A percentile compares a stretch with the other conserved stretches of the same genome.
phyloP scores from a whole-genome alignment of 108 stramenopile species.

The Stephanodiscus minutulus region DNA sequence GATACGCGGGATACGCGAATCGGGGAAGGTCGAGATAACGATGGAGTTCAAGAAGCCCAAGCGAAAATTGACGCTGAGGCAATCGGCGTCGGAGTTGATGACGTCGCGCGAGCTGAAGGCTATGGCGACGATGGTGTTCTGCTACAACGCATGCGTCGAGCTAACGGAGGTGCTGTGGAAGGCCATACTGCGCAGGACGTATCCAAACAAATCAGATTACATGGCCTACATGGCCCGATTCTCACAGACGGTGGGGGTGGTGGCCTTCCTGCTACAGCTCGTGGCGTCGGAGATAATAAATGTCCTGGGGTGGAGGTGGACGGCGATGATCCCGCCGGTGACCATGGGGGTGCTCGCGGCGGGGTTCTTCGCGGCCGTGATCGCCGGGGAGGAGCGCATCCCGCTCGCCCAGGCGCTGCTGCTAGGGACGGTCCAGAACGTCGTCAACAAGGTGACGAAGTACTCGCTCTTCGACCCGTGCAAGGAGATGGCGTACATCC shows the following conservation, averaged over 20 bases:
- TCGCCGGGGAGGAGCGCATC: slow-evolving; percentile 30
- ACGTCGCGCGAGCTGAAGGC: slow-evolving; percentile 49
- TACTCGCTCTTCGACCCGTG: slow-evolving; percentile 55
- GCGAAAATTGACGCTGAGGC: slow-evolving; percentile 38
- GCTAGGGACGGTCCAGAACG: slow-evolving; percentile 51
- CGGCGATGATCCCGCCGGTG: slow-evolving; percentile 49
- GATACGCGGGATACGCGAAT: slow-evolving; percentile 34
- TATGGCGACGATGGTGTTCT: slow-evolving; percentile 55
- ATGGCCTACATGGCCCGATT: slow-evolving; percentile 56
- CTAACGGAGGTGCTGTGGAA: slow-evolving; percentile 57
- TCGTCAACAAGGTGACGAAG: slow-evolving; percentile 55
- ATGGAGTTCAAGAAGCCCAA: slow-evolving; percentile 50
- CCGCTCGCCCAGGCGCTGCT: slow-evolving; percentile 45
- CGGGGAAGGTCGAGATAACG: slow-evolving; percentile 45
- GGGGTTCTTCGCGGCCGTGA: background rate
- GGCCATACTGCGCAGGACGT: slow-evolving; percentile 40
- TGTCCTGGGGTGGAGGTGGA: slow-evolving; percentile 47
- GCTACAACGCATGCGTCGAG: slow-evolving; percentile 57
- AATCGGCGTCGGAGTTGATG: slow-evolving; percentile 38
- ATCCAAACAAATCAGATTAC: slow-evolving; percentile 42
- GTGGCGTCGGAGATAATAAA: slow-evolving; percentile 50
- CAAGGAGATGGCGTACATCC: slow-evolving; percentile 57
- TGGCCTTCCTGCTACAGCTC: slow-evolving; percentile 48
- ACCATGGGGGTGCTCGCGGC: slow-evolving; percentile 48
- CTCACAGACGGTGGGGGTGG: slow-evolving; percentile 49